These are phyloP conservation scores for Ophiocordyceps camponoti-leonardi DNA, from an alignment of 2,329 filamentous ascomycete species.

Conservation along the genomic window DNA sequence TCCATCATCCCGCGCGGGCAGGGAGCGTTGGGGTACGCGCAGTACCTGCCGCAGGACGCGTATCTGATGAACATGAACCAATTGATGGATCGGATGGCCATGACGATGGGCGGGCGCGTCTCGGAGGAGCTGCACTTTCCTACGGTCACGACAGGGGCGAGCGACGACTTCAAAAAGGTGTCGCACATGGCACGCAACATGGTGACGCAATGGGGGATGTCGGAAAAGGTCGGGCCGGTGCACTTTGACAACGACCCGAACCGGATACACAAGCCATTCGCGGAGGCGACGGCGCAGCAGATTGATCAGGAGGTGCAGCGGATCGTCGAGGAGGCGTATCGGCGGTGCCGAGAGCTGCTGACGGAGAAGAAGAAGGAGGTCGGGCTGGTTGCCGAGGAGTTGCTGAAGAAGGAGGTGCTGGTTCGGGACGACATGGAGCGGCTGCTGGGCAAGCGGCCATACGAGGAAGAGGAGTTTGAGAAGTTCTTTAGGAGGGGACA, in stretches of 20 bases:
- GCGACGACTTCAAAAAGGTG: conserved; percentile 97
- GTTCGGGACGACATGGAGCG: conserved; percentile 84
- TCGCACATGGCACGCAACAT: conserved; percentile 90
- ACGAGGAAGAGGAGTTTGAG: conserved; percentile 76
- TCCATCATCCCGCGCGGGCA: conserved; percentile 95
- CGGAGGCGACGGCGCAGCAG: conserved; percentile 77
- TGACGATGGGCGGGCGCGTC: conserved; percentile 91
- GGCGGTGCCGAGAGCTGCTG: conserved; percentile 72
- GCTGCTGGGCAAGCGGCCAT: conserved; percentile 69
- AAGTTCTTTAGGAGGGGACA: conserved; percentile 72
- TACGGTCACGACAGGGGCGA: conserved; percentile 86
- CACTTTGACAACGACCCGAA: conserved; percentile 76
- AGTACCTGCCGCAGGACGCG: conserved; percentile 87
- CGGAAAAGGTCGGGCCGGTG: conserved; percentile 77
- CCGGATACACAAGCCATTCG: conserved; percentile 85
- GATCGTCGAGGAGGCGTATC: conserved; percentile 85
- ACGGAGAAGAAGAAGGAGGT: conserved; percentile 76
- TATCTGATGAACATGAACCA: conserved; percentile 94
- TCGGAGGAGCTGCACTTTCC: conserved; percentile 95
- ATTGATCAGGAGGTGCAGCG: conserved; percentile 85
- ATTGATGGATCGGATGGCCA: conserved; percentile 98
- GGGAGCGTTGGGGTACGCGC: conserved; percentile 85
- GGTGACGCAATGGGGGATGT: conserved; percentile 99
- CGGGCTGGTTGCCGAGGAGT: conserved; percentile 79
- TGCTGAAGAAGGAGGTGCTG: conserved; percentile 81